Conservation (phyloP, 768 basidiomycete species). For the Melanogaster broomeanus region DNA sequence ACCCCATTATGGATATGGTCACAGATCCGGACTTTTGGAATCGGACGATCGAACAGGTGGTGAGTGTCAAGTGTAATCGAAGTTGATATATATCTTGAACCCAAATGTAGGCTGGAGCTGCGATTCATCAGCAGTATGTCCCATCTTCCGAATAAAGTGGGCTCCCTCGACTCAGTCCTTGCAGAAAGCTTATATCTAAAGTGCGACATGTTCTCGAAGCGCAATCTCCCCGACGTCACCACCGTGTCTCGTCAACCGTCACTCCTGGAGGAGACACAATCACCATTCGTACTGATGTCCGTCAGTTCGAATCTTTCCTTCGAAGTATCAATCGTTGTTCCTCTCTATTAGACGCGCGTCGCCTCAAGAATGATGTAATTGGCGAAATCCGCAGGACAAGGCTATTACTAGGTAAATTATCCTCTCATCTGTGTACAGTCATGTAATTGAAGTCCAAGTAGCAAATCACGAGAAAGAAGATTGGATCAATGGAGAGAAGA, state of each 20-base stretch:
- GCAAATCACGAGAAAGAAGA: slow-evolving; percentile 87
- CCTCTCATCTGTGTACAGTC: neutral
- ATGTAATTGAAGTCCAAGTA: slow-evolving; percentile 26
- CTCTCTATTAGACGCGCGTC: slow-evolving; percentile 84
- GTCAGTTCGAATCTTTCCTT: slow-evolving; percentile 90
- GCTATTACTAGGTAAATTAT: slow-evolving; percentile 59
- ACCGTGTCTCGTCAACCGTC: slow-evolving; percentile 41
- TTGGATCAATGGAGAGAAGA: slow-evolving; percentile 84
- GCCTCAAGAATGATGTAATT: slow-evolving; percentile 89
- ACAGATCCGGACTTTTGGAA: slow-evolving; percentile 99
- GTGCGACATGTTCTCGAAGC: slow-evolving; percentile 83
- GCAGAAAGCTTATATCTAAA: slow-evolving; percentile 82
- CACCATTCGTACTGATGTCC: slow-evolving; percentile 76
- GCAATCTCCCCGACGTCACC: slow-evolving; percentile 62
- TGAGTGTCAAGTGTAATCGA: slow-evolving; percentile 41
- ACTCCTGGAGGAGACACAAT: slow-evolving; percentile 63
- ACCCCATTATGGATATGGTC: slow-evolving; percentile 90
- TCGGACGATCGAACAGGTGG: slow-evolving; percentile 86
- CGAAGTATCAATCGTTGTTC: slow-evolving; percentile 80
- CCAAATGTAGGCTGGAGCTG: slow-evolving; percentile 55
- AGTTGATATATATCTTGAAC: slow-evolving; percentile 9
- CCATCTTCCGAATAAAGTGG: slow-evolving; percentile 5
- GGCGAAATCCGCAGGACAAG: slow-evolving; percentile 88
- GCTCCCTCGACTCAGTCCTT: slow-evolving; percentile 2
- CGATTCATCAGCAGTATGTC: slow-evolving; percentile 65